Percentiles rank a stretch among this genome's conserved stretches.
Evolutionary conservation across 352 stramenopile species (phyloP).

Genomic region (Blastocystis sp.): DNA sequence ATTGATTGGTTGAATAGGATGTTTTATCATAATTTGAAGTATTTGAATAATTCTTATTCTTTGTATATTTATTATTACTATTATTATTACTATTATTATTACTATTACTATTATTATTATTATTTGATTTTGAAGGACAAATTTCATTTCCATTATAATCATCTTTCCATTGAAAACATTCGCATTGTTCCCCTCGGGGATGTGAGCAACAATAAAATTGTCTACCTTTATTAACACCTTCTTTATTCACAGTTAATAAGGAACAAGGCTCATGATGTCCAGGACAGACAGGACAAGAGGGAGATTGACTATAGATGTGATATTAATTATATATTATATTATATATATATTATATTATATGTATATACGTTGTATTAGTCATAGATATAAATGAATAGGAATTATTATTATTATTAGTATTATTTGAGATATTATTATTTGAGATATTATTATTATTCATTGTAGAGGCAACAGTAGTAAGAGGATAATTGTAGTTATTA

Average conservation of each 20-base stretch:
- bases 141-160: no score
- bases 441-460: background rate
- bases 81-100: no score
- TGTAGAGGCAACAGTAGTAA: no score
- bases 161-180: constrained; percentile 29
- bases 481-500: no score
- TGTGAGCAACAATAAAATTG: constrained; percentile 34
- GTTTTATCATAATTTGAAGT: no score
- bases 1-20: no score
- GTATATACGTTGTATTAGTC: constrained; percentile 3
- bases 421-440: background rate
- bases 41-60: no score
- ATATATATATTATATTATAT: background rate
- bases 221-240: constrained; percentile 20
- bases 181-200: constrained; percentile 15
- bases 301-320: background rate
- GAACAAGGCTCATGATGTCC: background rate
- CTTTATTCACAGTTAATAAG: background rate
- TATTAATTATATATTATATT: background rate
- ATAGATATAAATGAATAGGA: constrained; percentile 21
- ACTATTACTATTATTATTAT: no score
- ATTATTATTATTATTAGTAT: background rate
- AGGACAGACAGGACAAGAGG: background rate
- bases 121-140: no score
- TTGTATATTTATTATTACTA: no score